Conservation (phyloP, 1,284 basidiomycete genomes). For the Erythrobasidium hasegawianum region DNA sequence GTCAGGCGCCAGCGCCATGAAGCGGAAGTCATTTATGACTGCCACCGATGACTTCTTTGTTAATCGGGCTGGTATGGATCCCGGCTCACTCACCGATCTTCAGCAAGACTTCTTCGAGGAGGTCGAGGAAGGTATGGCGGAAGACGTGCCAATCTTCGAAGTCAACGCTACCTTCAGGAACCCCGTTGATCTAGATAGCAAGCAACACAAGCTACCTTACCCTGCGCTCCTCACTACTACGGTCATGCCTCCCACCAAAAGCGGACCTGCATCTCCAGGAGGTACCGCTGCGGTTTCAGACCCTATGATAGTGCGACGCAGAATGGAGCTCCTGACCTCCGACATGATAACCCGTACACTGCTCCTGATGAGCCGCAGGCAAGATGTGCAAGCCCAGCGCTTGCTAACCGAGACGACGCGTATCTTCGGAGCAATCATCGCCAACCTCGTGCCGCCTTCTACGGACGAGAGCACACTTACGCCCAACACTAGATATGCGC, state of each 20-base stretch:
- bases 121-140: conserved; percentile 63
- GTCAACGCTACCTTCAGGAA: conserved; percentile 90
- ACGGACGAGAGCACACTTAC: conserved; percentile 64
- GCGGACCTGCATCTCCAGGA: conserved; percentile 33
- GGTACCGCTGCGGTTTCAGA: conserved; percentile 55
- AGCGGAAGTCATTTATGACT: conserved; percentile 33
- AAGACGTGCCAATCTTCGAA: conserved; percentile 66
- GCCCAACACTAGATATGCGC: conserved; percentile 55
- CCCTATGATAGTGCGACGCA: conserved; percentile 77
- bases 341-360: conserved; percentile 93
- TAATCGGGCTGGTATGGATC: conserved; percentile 40
- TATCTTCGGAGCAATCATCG: conserved; percentile 57
- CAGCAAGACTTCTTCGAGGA: conserved; percentile 39
- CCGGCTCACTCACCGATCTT: conserved; percentile 59
- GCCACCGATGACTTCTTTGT: conserved; percentile 46
- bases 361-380: conserved; percentile 79
- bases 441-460: conserved; percentile 31
- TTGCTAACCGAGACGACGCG: conserved; percentile 82
- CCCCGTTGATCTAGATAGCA: conserved; percentile 66
- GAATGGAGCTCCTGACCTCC: conserved; percentile 86
- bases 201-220: conserved; percentile 75
- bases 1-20: not conserved
- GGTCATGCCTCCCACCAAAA: conserved; percentile 59
- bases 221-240: conserved; percentile 85
- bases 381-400: conserved; percentile 77